Conservation (phyloP, 2,329 filamentous ascomycete species). For the Fusarium equiseti region DNA sequence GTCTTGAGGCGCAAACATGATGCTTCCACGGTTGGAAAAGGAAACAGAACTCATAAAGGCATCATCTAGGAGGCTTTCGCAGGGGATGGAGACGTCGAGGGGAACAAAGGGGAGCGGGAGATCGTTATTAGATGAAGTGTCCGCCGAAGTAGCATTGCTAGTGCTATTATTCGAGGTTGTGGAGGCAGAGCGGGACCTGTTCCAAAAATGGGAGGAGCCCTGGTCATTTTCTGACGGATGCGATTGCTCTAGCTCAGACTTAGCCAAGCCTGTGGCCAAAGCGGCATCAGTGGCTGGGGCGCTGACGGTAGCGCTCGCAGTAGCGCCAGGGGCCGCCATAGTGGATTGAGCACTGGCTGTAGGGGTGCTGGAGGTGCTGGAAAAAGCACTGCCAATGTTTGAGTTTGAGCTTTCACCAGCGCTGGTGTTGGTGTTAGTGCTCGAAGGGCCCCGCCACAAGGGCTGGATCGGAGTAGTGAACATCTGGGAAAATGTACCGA, state of each 20-base stretch:
- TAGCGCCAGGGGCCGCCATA: constrained; percentile 26
- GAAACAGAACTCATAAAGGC: constrained; percentile 67
- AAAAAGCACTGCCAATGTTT: constrained; percentile 21
- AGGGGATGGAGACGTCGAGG: constrained; percentile 68
- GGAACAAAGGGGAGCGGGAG: constrained; percentile 59
- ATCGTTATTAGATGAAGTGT: constrained; percentile 46
- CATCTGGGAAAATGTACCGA: constrained; percentile 46
- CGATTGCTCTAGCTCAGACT: constrained; percentile 30
- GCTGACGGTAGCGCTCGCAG: constrained; percentile 34
- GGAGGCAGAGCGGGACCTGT: constrained; percentile 44
- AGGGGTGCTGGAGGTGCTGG: constrained; percentile 34
- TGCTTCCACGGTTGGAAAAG: constrained; percentile 73
- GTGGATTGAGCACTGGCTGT: constrained; percentile 33
- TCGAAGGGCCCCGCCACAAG: constrained; percentile 43
- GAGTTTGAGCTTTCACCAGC: constrained; percentile 4
- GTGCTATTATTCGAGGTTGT: constrained; percentile 45
- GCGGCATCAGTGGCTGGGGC: constrained; percentile 39
- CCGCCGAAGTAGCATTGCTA: constrained; percentile 42
- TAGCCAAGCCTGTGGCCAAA: constrained; percentile 30
- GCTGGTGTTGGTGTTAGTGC: constrained; percentile 17
- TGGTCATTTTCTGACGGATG: constrained; percentile 34
- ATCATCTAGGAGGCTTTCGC: constrained; percentile 68
- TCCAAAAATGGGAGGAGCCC: constrained; percentile 47
- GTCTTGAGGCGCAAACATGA: constrained; percentile 68
- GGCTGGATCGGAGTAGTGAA: constrained; percentile 43